Evolutionary conservation across 2,329 filamentous ascomycete species (phyloP).

Genomic region (Fusarium torulosum): DNA sequence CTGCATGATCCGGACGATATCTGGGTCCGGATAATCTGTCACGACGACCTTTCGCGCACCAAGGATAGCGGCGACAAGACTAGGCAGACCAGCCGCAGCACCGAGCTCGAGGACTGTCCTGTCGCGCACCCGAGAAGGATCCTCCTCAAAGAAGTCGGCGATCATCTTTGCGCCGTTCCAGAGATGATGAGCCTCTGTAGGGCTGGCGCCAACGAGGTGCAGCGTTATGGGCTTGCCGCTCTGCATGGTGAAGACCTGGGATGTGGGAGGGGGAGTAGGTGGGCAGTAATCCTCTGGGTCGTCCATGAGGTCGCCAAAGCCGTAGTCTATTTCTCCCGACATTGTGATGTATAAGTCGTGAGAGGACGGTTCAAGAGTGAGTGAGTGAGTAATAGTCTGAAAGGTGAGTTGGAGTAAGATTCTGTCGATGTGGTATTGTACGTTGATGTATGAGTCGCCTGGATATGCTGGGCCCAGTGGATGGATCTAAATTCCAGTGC

Average conservation of each 20-base stretch:
- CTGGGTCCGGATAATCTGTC: constrained; percentile 89
- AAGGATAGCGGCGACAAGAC: constrained; percentile 79
- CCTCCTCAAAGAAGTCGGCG: constrained; percentile 80
- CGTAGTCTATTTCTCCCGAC: constrained; percentile 55
- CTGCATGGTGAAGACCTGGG: constrained; percentile 76
- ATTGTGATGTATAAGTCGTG: constrained; percentile 38
- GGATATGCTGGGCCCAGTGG: not conserved
- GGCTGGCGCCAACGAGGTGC: constrained; percentile 87
- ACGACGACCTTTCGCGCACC: constrained; percentile 80
- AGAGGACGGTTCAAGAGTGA: constrained; percentile 7
- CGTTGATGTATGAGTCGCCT: not conserved
- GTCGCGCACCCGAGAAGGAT: constrained; percentile 71
- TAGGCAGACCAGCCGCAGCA: constrained; percentile 87
- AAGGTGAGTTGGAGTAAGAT: constrained; percentile 15
- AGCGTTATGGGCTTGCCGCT: constrained; percentile 75
- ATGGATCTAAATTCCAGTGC: not conserved
- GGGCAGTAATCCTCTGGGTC: constrained; percentile 86
- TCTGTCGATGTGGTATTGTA: not conserved
- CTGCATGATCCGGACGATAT: constrained; percentile 83
- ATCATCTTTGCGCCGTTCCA: constrained; percentile 91
- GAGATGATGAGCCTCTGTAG: constrained; percentile 88
- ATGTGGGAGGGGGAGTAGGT: constrained; percentile 80
- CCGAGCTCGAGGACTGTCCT: constrained; percentile 89
- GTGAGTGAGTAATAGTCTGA: constrained; percentile 9
- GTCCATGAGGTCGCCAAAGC: constrained; percentile 72